Percentiles rank a stretch among this genome's conserved stretches.
phyloP scores from a whole-genome alignment of 192 early-diverging fungal genomes.

The Entomortierella beljakovae region DNA sequence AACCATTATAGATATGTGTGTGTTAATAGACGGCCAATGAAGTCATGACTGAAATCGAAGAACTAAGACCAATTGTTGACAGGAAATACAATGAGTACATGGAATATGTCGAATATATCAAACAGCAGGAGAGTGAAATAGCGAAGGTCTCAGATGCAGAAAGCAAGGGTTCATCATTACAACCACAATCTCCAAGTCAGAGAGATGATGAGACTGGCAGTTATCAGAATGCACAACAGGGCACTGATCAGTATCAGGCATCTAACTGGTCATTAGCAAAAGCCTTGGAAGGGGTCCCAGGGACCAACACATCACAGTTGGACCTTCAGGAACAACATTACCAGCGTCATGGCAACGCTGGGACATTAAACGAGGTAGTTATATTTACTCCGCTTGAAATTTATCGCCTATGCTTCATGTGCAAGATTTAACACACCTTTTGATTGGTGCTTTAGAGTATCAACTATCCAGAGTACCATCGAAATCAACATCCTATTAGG shows the following conservation, averaged over 20 bases:
- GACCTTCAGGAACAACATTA: constrained; percentile 15
- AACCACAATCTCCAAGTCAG: constrained; percentile 4
- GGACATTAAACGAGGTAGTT: background rate
- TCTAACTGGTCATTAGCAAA: constrained; percentile 30
- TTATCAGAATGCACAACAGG: constrained; percentile 10
- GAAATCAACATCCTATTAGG: constrained; percentile 3
- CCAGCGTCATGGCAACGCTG: background rate
- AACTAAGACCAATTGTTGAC: constrained; percentile 67
- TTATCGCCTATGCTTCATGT: too few species aligned
- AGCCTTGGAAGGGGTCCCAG: constrained; percentile 52
- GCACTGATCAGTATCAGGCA: too few species aligned
- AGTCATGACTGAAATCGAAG: constrained; percentile 62
- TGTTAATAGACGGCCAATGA: constrained; percentile 9
- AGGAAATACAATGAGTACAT: constrained; percentile 64
- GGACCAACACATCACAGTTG: constrained; percentile 34
- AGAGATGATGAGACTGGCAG: constrained; percentile 2
- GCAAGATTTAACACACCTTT: background rate
- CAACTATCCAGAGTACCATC: constrained; percentile 43
- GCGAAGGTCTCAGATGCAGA: constrained; percentile 23
- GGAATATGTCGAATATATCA: constrained; percentile 28
- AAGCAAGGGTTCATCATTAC: background rate
- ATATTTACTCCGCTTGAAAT: background rate
- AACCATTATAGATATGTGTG: background rate
- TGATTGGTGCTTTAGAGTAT: background rate
- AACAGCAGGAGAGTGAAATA: constrained; percentile 29